These are phyloP conservation scores for Ganoderma sinense DNA, from an alignment of 1,284 basidiomycete species.

Conservation along the genomic window DNA sequence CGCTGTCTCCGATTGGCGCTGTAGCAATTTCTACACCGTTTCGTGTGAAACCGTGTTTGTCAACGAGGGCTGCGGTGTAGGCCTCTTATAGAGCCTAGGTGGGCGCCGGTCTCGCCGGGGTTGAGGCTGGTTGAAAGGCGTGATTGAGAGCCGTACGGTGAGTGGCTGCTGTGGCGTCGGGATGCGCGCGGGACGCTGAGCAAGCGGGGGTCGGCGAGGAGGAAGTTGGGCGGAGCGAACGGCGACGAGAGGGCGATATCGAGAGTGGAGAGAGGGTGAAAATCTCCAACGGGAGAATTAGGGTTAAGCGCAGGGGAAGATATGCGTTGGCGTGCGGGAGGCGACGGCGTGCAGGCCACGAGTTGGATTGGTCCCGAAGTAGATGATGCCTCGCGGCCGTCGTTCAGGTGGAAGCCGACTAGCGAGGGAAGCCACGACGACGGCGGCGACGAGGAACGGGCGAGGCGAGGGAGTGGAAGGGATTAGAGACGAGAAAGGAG, in stretches of 20 bases:
- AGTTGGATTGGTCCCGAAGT: conserved; percentile 42
- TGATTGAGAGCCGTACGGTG: conserved; percentile 47
- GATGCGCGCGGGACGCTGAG: conserved; percentile 45
- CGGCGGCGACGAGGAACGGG: conserved; percentile 21
- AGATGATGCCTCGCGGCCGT: conserved; percentile 39
- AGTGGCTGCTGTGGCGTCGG: conserved; percentile 43
- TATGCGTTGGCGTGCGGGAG: conserved; percentile 38
- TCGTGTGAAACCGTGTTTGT: conserved; percentile 26
- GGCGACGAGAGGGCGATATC: conserved; percentile 23
- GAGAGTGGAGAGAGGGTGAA: conserved; percentile 31
- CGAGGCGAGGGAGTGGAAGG: conserved; percentile 27
- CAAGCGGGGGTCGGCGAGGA: conserved; percentile 43
- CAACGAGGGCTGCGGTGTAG: conserved; percentile 29
- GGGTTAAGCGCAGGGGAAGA: conserved; percentile 37
- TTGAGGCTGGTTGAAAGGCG: conserved; percentile 47
- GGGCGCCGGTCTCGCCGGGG: conserved; percentile 36
- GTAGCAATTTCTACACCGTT: conserved; percentile 32
- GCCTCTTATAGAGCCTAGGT: conserved; percentile 19
- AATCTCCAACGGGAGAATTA: conserved; percentile 35
- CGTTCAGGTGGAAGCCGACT: conserved; percentile 11
- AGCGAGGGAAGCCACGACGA: conserved; percentile 6
- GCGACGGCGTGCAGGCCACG: conserved; percentile 48
- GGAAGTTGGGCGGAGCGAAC: conserved; percentile 25
- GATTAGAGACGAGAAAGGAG: not conserved
- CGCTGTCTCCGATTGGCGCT: conserved; percentile 35